Base-by-base conservation (phyloP, 305 asterid genomes). In the Ajuga reptans region DNA sequence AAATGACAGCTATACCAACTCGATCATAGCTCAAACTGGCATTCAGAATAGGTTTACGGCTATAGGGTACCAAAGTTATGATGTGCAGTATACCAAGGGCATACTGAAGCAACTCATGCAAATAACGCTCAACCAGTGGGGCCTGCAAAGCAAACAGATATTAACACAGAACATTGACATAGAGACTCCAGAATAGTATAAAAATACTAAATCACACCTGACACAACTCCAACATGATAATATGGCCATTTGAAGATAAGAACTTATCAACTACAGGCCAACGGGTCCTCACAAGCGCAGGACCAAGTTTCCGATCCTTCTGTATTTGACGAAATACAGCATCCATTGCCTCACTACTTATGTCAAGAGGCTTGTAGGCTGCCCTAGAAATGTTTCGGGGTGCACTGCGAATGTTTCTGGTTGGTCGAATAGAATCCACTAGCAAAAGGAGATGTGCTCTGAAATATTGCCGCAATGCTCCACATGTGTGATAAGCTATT, bases 81-180 rank as follows among this genome's bases (percentile, higher is more conserved):
- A 91, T 91, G 65, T 89, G 99, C 78, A 94, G 78, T 52, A 94
- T 79, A 58, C 99, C 99, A 65, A 94, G 84, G 18, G 99, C 99
- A 78, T 91, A 89, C 71, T 94, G 96, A 75, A 91, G 95, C 84
- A 94, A 85, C 75, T 91, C 97, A 47, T 82, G 99, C 85, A 94
- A 82, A 83, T 91, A 94, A 12, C 99, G 95, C 77, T 94, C 99
- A 78, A 91, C 99, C 14, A 96, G 90, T 47, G 99, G 98, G 50
- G 96, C 99, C 98, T 91, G 67, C 79, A 83, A 55, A 43, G 65
- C 67, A 78, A 72, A 74, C 63, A 71, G 9, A 60, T 14, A 69
- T 76, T 10, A 75, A 70, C 46, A 52, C 47, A 41, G 42, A 64
- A 56, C 39, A 6, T 49, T 31, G 50, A 60, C 24, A 54, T 39